phyloP scores from a whole-genome alignment of 305 asterid genomes.

The Withania somnifera region DNA sequence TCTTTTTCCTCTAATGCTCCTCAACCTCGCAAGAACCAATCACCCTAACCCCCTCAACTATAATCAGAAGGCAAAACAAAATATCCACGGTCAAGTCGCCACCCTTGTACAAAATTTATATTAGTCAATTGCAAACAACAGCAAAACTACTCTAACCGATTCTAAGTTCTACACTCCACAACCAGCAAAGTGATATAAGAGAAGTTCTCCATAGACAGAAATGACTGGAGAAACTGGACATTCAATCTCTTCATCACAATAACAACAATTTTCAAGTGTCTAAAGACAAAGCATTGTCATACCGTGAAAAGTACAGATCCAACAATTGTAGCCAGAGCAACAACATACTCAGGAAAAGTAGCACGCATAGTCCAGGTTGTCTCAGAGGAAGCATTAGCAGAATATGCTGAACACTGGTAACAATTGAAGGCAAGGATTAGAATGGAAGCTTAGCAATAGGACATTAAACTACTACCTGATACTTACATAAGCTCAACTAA shows the following conservation, averaged over 20 bases:
- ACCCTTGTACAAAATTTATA: not conserved
- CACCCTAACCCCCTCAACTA: not conserved
- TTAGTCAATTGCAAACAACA: not conserved
- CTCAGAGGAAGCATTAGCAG: slow-evolving; percentile 77
- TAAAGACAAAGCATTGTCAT: slow-evolving; percentile 14
- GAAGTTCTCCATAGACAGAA: not conserved
- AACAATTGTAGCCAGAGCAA: slow-evolving; percentile 87
- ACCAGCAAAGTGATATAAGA: not conserved
- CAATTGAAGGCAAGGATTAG: not conserved
- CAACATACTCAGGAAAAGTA: slow-evolving; percentile 95
- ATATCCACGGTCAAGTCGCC: not conserved
- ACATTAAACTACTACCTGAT: not conserved
- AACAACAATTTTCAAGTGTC: not conserved
- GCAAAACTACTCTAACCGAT: not conserved
- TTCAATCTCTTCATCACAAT: not conserved
- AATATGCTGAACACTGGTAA: slow-evolving; percentile 76
- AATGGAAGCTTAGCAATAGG: slow-evolving; percentile 1
- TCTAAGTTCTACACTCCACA: not conserved
- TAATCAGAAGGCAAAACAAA: not conserved
- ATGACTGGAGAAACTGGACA: not conserved
- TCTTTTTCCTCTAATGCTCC: not conserved
- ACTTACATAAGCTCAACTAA: not conserved
- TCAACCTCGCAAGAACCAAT: not conserved
- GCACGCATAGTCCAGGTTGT: slow-evolving; percentile 88
- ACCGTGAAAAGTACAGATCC: slow-evolving; percentile 96